These are phyloP conservation scores for Penstemon barbatus DNA, from an alignment of 257 asterid species.

Conservation along the genomic window DNA sequence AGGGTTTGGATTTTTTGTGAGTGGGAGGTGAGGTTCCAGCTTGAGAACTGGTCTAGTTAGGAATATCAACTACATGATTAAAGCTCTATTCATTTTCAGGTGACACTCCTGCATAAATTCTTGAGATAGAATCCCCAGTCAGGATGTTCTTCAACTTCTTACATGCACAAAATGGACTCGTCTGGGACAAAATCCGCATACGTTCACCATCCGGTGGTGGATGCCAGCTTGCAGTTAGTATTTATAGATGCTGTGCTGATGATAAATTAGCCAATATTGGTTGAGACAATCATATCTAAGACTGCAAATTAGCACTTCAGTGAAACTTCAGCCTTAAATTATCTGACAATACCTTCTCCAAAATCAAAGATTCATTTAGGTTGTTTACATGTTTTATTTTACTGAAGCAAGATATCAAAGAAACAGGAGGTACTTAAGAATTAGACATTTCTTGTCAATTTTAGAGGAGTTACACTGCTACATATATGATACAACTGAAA, in stretches of 20 bases:
- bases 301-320: neutral
- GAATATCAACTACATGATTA: no score
- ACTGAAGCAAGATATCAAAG: slow-evolving; percentile 21
- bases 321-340: neutral
- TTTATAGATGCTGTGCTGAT: neutral
- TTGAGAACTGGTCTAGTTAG: no score
- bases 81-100: no score
- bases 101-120: no score
- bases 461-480: slow-evolving; percentile 35
- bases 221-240: neutral
- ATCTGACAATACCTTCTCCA: neutral
- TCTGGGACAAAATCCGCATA: no score
- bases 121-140: no score
- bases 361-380: neutral
- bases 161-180: neutral
- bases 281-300: slow-evolving; percentile 3
- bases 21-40: neutral
- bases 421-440: slow-evolving; percentile 17
- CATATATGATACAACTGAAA: slow-evolving; percentile 29
- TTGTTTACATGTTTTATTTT: slow-evolving; percentile 1
- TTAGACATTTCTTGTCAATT: slow-evolving; percentile 21
- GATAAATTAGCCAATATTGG: neutral
- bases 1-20: neutral
- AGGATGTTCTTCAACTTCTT: neutral
- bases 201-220: neutral